Evolutionary conservation across 768 basidiomycete species (phyloP).

Genomic region (Amanita pseudoporphyria): DNA sequence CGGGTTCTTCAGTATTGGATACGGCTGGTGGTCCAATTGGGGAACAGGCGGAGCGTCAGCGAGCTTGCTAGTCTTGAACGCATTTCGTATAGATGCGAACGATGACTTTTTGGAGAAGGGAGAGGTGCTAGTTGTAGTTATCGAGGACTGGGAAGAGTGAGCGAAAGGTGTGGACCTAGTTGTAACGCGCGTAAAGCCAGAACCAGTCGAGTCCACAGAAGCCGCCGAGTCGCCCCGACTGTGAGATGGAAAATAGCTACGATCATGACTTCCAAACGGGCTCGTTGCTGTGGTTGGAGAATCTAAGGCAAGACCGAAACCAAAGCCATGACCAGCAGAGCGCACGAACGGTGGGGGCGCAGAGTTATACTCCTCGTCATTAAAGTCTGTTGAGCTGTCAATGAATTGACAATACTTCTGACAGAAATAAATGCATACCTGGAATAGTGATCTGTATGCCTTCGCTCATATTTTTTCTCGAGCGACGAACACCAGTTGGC

Average conservation of each 20-base stretch:
- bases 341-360: constrained; percentile 68
- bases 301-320: constrained; percentile 42
- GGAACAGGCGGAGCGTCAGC: constrained; percentile 73
- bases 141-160: constrained; percentile 65
- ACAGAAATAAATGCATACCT: constrained; percentile 25
- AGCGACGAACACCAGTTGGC: not conserved
- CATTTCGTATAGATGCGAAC: constrained; percentile 80
- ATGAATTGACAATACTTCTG: constrained; percentile 6
- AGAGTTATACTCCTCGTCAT: constrained; percentile 58
- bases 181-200: constrained; percentile 41
- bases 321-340: constrained; percentile 32
- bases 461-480: constrained; percentile 26
- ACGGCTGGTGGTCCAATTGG: constrained; percentile 52
- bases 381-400: constrained; percentile 47
- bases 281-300: constrained; percentile 54
- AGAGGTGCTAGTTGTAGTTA: constrained; percentile 45
- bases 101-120: constrained; percentile 70
- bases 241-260: constrained; percentile 63
- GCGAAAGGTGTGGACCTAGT: constrained; percentile 48
- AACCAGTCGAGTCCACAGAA: constrained; percentile 67
- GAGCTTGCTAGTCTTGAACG: constrained; percentile 65
- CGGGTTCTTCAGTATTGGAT: constrained; percentile 70
- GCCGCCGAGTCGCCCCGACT: constrained; percentile 68
- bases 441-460: constrained; percentile 60
- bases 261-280: constrained; percentile 39